Percentiles rank a stretch among this genome's conserved stretches.
phyloP scores from a whole-genome alignment of 441 rosid genomes.

The Pelargonium fulgidum region DNA sequence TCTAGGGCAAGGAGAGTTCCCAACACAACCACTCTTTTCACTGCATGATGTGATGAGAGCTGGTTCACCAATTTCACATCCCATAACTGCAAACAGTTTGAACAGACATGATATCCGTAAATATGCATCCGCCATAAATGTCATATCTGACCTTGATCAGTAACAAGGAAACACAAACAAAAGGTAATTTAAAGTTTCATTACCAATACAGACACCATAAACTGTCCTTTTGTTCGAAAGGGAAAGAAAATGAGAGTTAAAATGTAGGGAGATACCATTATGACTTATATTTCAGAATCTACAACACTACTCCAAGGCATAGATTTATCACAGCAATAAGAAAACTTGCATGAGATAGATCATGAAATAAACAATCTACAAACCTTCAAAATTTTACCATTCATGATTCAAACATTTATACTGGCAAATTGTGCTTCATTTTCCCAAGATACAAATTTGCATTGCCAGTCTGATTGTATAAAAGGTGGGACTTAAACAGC shows the following conservation, averaged over 20 bases:
- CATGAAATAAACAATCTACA: not conserved
- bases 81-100: constrained; percentile 63
- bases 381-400: not conserved
- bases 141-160: not conserved
- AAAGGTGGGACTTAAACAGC: not conserved
- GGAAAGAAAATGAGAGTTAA: not conserved
- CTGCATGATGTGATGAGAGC: constrained; percentile 64
- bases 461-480: not conserved
- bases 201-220: not conserved
- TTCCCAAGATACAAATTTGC: not conserved
- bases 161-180: not conserved
- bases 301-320: constrained; percentile 5
- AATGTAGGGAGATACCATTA: not conserved
- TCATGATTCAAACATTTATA: not conserved
- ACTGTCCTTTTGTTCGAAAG: not conserved
- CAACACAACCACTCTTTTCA: constrained; percentile 66
- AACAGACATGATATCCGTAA: not conserved
- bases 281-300: not conserved
- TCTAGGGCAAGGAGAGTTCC: constrained; percentile 80
- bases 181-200: not conserved
- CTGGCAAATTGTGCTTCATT: not conserved
- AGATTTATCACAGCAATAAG: not conserved
- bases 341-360: not conserved
- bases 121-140: not conserved
- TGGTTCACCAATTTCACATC: constrained; percentile 46